phyloP scores from a whole-genome alignment of 208 protist genomes.

The Wallacemonas sp. region DNA sequence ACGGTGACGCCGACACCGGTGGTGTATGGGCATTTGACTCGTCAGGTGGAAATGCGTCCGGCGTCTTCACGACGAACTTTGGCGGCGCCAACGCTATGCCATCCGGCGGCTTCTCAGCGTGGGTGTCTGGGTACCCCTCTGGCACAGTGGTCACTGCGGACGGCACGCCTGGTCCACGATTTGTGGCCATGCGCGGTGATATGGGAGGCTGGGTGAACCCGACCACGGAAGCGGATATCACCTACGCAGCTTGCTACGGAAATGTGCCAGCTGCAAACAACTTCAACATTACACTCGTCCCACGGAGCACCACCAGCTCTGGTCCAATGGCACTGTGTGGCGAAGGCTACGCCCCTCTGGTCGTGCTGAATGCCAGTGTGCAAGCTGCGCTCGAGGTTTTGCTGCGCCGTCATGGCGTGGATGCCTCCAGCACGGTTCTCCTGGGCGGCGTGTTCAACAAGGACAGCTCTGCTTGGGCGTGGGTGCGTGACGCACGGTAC shows the following conservation, averaged over 20 bases:
- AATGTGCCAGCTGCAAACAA: background rate
- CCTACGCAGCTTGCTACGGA: constrained; percentile 4
- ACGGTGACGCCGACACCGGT: background rate
- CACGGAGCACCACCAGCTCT: background rate
- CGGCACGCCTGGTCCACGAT: background rate
- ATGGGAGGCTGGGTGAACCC: constrained; percentile 1
- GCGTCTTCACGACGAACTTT: constrained; percentile 7
- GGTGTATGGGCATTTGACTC: background rate
- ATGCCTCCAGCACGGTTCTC: background rate
- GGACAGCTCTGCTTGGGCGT: background rate
- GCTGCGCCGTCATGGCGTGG: background rate
- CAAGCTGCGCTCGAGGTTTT: background rate
- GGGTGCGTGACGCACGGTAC: background rate
- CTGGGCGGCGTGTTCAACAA: background rate
- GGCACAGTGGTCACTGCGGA: background rate
- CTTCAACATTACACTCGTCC: background rate
- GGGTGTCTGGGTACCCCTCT: background rate
- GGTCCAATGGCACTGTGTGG: background rate
- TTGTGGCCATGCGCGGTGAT: background rate
- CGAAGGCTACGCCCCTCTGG: constrained; percentile 6
- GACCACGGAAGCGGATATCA: background rate
- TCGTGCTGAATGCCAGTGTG: constrained; percentile 8
- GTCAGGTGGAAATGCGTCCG: background rate
- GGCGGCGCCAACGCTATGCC: background rate
- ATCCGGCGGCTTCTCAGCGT: background rate